Evolutionary conservation across 306 rosid genomes (phyloP).

Genomic region (Rosa lucieae): DNA sequence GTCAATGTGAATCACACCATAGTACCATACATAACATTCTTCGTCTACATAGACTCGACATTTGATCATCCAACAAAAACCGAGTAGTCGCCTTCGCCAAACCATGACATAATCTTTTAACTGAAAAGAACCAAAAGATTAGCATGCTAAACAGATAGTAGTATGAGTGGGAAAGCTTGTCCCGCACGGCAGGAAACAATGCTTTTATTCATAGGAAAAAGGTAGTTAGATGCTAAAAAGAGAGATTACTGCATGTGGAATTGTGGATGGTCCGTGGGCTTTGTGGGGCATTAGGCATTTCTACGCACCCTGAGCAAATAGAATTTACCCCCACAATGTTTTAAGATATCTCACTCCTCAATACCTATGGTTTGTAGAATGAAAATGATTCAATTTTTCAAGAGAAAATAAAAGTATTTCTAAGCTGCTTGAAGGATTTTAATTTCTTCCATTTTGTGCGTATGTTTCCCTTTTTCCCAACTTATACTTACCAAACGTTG

Average conservation of each 20-base stretch:
- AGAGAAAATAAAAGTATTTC: not conserved
- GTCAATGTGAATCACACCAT: not conserved
- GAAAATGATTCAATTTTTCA: not conserved
- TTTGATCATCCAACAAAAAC: not conserved
- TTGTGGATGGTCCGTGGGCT: not conserved
- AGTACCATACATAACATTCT: not conserved
- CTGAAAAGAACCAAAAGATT: not conserved
- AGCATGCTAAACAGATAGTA: not conserved
- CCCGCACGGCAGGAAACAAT: not conserved
- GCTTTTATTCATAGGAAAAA: not conserved
- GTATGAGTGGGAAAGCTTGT: not conserved
- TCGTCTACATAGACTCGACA: not conserved
- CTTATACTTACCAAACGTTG: not conserved
- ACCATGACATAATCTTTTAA: not conserved
- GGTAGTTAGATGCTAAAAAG: not conserved
- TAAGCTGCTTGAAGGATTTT: not conserved
- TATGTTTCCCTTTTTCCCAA: not conserved
- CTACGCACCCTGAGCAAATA: not conserved
- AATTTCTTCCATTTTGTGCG: not conserved
- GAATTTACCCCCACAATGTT: no score
- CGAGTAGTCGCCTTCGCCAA: not conserved
- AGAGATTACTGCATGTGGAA: not conserved
- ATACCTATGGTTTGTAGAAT: no score
- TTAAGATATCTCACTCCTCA: no score
- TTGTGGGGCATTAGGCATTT: not conserved